These are phyloP conservation scores for Penicillium arizonense DNA, from an alignment of 495 filamentous ascomycete genomes.

Conservation along the genomic window DNA sequence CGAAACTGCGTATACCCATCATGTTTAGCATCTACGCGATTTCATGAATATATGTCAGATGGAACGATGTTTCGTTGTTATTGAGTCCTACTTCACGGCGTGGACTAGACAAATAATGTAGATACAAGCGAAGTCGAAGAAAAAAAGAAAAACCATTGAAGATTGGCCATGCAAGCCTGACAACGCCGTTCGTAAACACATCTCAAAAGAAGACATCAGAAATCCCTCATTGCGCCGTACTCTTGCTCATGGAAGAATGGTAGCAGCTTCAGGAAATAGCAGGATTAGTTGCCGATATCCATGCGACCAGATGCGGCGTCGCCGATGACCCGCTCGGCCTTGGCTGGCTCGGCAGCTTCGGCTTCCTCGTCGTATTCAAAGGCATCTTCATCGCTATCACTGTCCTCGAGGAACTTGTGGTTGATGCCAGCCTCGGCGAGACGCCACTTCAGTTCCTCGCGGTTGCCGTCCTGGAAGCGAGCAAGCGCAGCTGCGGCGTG, in stretches of 20 bases:
- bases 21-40: neutral
- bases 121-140: constrained; percentile 24
- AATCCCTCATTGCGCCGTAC: constrained; percentile 34
- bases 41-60: neutral
- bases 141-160: constrained; percentile 20
- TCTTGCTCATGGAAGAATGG: constrained; percentile 17
- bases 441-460: constrained; percentile 75
- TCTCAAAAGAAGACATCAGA: constrained; percentile 17
- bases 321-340: constrained; percentile 29
- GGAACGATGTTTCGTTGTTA: constrained; percentile 12
- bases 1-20: neutral
- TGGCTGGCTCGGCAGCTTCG: constrained; percentile 15
- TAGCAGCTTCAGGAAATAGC: neutral
- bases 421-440: constrained; percentile 54
- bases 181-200: constrained; percentile 30
- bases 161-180: constrained; percentile 16
- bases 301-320: constrained; percentile 45
- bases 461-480: constrained; percentile 82
- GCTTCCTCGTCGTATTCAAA: constrained; percentile 45
- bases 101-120: constrained; percentile 13
- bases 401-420: constrained; percentile 56
- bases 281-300: constrained; percentile 39
- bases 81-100: constrained; percentile 6
- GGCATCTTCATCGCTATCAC: constrained; percentile 49
- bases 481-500: constrained; percentile 85